Base-by-base conservation (phyloP, 1,284 basidiomycete species). In the Fomitopsis pinicola region DNA sequence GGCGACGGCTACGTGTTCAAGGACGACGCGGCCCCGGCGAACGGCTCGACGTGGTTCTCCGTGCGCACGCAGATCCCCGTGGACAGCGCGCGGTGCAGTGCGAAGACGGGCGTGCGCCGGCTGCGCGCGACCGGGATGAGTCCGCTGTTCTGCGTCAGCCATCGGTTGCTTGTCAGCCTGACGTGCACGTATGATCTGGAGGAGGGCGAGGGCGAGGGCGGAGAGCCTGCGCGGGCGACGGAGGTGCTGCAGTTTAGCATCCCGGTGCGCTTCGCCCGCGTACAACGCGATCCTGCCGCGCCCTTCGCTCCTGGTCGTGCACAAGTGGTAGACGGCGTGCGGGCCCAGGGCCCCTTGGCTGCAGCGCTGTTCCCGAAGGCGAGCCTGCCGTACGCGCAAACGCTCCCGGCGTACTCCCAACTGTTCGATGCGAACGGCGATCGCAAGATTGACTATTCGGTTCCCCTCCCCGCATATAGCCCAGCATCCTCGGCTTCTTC, bases 351-450 rank as follows among this genome's bases (percentile, higher is more conserved):
- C 10, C 26, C 45, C 6, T 48, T 48, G 45, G 19, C 22, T 28
- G 26, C 45, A 12, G 45, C 45, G 26, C 14, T 22, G 12, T 53
- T 53, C 35, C 59, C 66, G 19, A 19, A 58, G 42, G 53, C 65
- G 45, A 69, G 62, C 63, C 58, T 63, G 58, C 74, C 74, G 17
- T 76, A 75, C 62, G 67, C 77, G 7, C 75, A 75, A 12, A 73
- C 71, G 33, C 82, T 92, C 15, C 91, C 91, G 2, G 81, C 86
- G 4, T 93, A 93, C 69, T 89, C 87, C 2, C 87, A 91, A 62
- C 78, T 93, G 19, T 93, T 86, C 72, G 76, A 92, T 68, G 68
- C 78, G 26, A 88, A 90, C 66, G 91, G 91, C 19, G 85, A 90
- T 60, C 79, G 81, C 57, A 88, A 84, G 73, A 78, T 89, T 52